These are phyloP conservation scores for Aspergillus egyptiacus DNA, from an alignment of 495 filamentous ascomycete species.

Conservation along the genomic window DNA sequence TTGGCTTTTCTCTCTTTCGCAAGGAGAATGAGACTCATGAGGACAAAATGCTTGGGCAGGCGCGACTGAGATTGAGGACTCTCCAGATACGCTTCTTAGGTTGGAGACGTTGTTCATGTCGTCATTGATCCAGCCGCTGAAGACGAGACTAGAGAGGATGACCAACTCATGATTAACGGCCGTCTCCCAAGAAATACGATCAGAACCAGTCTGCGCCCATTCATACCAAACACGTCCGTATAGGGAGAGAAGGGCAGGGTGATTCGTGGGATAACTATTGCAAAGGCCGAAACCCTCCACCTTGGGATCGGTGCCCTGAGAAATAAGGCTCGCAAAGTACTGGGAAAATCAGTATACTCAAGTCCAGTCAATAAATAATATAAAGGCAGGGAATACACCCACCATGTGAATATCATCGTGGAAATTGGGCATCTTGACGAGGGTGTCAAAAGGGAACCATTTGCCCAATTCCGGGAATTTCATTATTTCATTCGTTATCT, in stretches of 20 bases:
- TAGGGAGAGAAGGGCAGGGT: conserved; percentile 17
- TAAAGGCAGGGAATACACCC: background rate
- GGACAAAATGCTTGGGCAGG: background rate
- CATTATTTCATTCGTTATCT: conserved; percentile 16
- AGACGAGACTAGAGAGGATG: conserved; percentile 18
- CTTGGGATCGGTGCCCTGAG: conserved; percentile 17
- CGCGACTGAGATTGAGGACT: background rate
- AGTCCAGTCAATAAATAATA: background rate
- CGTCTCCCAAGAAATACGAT: conserved; percentile 16
- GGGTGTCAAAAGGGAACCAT: conserved; percentile 35
- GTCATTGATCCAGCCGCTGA: conserved; percentile 16
- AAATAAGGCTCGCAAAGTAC: conserved; percentile 29
- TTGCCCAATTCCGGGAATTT: conserved; percentile 20
- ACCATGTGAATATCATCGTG: conserved; percentile 28
- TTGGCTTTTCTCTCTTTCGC: background rate
- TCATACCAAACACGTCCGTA: conserved; percentile 30
- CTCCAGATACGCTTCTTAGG: background rate
- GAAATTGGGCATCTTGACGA: conserved; percentile 26
- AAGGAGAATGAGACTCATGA: background rate
- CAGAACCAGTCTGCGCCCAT: conserved; percentile 19
- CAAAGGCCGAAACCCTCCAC: conserved; percentile 6
- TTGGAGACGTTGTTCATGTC: conserved; percentile 3
- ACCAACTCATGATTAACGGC: conserved; percentile 22
- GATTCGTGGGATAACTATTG: conserved; percentile 17
- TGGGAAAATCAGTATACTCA: conserved; percentile 8